Conservation (phyloP, 768 basidiomycete species). For the Suillus weaverae region DNA sequence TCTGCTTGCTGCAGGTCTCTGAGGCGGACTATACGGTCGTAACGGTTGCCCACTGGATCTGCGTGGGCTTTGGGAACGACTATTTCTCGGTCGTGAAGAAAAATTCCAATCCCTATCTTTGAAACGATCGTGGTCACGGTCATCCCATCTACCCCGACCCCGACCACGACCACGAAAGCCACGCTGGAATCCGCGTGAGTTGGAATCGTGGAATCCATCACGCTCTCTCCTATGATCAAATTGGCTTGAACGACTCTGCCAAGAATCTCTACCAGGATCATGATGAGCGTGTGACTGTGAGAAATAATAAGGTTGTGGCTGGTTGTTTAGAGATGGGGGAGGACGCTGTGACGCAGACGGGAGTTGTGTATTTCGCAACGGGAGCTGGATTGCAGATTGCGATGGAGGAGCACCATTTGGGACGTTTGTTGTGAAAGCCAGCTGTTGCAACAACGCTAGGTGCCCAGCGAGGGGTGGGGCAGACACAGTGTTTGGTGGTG, state of each 20-base stretch:
- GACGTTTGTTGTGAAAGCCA: constrained; percentile 60
- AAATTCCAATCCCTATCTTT: constrained; percentile 43
- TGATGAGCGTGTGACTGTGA: constrained; percentile 29
- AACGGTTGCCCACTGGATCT: constrained; percentile 54
- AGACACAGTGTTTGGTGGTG: constrained; percentile 51
- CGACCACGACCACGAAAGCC: constrained; percentile 61
- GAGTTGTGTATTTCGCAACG: neutral
- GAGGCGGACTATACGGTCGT: constrained; percentile 62
- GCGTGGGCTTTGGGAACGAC: constrained; percentile 77
- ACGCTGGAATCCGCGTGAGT: constrained; percentile 52
- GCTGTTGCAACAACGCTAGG: constrained; percentile 74
- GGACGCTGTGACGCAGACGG: constrained; percentile 27
- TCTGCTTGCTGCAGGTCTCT: constrained; percentile 39
- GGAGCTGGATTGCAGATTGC: constrained; percentile 14
- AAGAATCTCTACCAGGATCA: constrained; percentile 36
- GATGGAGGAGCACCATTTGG: constrained; percentile 29
- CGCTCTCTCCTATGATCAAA: constrained; percentile 46
- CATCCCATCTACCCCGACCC: constrained; percentile 61
- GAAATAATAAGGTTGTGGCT: constrained; percentile 3
- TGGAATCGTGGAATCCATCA: constrained; percentile 47
- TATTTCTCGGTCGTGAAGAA: constrained; percentile 48
- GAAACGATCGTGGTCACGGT: constrained; percentile 43
- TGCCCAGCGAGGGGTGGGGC: constrained; percentile 46
- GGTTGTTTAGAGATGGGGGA: constrained; percentile 17
- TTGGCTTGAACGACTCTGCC: constrained; percentile 30